Evolutionary conservation across 2,329 filamentous ascomycete genomes (phyloP).

Genomic region (Curvularia sp.): DNA sequence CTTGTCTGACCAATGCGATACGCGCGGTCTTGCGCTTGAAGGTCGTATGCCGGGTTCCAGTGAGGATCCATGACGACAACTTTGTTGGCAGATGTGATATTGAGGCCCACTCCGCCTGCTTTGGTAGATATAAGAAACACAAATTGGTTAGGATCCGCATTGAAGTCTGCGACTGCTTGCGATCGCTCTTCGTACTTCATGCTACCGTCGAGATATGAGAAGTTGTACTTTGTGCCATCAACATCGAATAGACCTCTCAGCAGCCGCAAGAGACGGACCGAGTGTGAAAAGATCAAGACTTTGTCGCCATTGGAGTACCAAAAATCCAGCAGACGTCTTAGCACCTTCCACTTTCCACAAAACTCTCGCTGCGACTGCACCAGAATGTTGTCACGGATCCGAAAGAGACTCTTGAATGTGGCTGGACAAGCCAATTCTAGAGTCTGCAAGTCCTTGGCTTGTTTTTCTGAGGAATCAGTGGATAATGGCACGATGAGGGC

Average conservation of each 20-base stretch:
- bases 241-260: slow-evolving; percentile 84
- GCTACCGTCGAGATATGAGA: slow-evolving; percentile 87
- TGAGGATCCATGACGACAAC: slow-evolving; percentile 97
- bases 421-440: slow-evolving; percentile 78
- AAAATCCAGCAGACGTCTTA: slow-evolving; percentile 84
- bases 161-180: slow-evolving; percentile 86
- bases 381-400: slow-evolving; percentile 76
- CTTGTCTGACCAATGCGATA: slow-evolving; percentile 93
- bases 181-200: slow-evolving; percentile 85
- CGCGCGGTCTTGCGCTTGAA: slow-evolving; percentile 94
- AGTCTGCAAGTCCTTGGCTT: slow-evolving; percentile 76
- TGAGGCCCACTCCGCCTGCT: slow-evolving; percentile 90
- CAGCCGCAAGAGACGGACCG: slow-evolving; percentile 82
- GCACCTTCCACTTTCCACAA: slow-evolving; percentile 95
- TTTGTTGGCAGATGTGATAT: slow-evolving; percentile 97
- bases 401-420: slow-evolving; percentile 76
- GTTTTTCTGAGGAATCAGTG: slow-evolving; percentile 72
- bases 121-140: slow-evolving; percentile 95
- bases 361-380: slow-evolving; percentile 87
- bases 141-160: slow-evolving; percentile 84
- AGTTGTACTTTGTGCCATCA: slow-evolving; percentile 78
- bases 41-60: slow-evolving; percentile 94
- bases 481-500: slow-evolving; percentile 78
- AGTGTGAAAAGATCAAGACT: slow-evolving; percentile 94
- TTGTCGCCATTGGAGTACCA: slow-evolving; percentile 94